Conservation (phyloP, 805 yeast species). For the Wickerhamomyces strasburgensis region DNA sequence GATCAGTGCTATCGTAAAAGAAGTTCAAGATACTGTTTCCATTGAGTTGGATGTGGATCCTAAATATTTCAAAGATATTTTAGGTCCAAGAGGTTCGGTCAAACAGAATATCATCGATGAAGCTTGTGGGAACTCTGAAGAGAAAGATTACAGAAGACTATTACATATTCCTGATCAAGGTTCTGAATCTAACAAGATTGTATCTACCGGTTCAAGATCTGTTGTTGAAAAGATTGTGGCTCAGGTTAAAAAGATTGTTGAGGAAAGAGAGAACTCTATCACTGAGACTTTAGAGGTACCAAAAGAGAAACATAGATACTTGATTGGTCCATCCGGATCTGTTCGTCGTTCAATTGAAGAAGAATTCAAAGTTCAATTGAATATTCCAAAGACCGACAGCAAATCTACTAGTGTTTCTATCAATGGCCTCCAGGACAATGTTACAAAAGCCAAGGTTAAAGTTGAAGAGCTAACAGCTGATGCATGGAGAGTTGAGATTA, state of each 20-base stretch:
- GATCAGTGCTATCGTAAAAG: conserved; percentile 59
- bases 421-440: conserved; percentile 60
- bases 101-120: conserved; percentile 62
- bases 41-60: conserved; percentile 18
- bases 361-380: conserved; percentile 58
- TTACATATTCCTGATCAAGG: conserved; percentile 67
- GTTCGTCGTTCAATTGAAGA: conserved; percentile 67
- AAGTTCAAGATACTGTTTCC: conserved; percentile 37
- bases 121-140: conserved; percentile 71
- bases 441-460: conserved; percentile 58
- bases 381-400: conserved; percentile 57
- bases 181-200: conserved; percentile 51
- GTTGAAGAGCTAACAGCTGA: conserved; percentile 59
- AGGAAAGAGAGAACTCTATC: conserved; percentile 55
- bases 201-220: conserved; percentile 67
- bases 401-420: conserved; percentile 49
- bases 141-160: conserved; percentile 44
- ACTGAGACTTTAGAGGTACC: conserved; percentile 54
- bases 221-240: conserved; percentile 66
- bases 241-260: conserved; percentile 58
- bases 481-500: conserved; percentile 44
- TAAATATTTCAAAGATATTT: conserved; percentile 18
- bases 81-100: conserved; percentile 37
- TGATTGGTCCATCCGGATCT: conserved; percentile 80
- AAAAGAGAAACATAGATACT: conserved; percentile 64